Evolutionary conservation across 208 protist species (phyloP), one percentile per base, ranked within the genome.

Genomic region (Acanthamoeba lenticulata): DNA sequence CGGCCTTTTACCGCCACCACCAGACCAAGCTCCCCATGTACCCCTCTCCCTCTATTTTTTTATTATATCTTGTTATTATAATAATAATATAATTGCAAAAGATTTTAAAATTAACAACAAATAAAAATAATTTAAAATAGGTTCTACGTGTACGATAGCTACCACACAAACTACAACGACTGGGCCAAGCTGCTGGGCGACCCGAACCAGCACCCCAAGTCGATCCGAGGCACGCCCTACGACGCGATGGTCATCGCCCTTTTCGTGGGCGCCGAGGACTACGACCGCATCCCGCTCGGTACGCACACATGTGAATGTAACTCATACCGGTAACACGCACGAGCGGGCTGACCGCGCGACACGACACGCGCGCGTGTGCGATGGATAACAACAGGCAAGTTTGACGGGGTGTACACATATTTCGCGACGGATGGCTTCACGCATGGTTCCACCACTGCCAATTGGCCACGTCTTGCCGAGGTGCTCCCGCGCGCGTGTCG

Each of bases 381-480:
- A 5, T 49, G 45, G 9, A 55, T 19, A 32, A 11, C 11, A 1
- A 4, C 32, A 13, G 94, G 72, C 4, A 77, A 89, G 29, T 97
- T 98, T 94, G 97, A 98, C 67, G 97, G 97, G 24, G 60, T 96
- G 60, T 98, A 98, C 94, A 97, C 96, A 9, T 97, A 97, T 91
- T 98, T 98, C 94, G 97, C 95, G 11, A 47, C 94, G 21, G 85
- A 95, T 65, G 92, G 94, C 69, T 97, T 97, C 91, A 97, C 96
- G 3, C 3, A 95, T 19, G 97, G 96, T 21, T 95, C 92, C 21
- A 94, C 74, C 36, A 34, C 29, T 15, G 17, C 21, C 9, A 94
- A 96, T n/a, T 98, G 97, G 97, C 19, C 45, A 15, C 21, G 34
- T n/a, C 67, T 97, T 27, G 24, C 88, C 45, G 27, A 17, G 69